phyloP scores from a whole-genome alignment of 345 rosid genomes.

The Populus nigra region DNA sequence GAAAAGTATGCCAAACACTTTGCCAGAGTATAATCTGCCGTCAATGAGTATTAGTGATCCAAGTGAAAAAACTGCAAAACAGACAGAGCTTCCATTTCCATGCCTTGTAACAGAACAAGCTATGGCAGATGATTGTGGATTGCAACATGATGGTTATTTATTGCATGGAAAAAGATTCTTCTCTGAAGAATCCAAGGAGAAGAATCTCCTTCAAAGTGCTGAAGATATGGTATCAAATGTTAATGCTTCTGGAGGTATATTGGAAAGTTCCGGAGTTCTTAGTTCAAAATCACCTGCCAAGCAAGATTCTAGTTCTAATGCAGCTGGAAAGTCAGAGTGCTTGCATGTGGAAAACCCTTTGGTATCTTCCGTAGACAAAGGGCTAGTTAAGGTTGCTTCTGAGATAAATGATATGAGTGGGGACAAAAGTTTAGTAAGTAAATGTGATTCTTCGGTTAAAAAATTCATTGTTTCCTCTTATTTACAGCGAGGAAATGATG shows the following conservation, averaged over 20 bases:
- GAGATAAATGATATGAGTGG: constrained; percentile 23
- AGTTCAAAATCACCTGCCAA: constrained; percentile 14
- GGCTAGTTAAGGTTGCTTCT: constrained; percentile 30
- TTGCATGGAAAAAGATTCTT: constrained; percentile 14
- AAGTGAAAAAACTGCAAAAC: constrained; percentile 25
- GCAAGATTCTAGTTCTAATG: constrained; percentile 26
- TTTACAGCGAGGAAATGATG: constrained; percentile 23
- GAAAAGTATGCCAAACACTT: constrained; percentile 5
- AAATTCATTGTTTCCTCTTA: constrained; percentile 4
- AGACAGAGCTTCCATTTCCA: constrained; percentile 22
- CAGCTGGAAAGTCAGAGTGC: constrained; percentile 18
- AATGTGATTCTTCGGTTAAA: constrained; percentile 4
- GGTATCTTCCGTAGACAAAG: constrained; percentile 9
- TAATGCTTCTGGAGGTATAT: constrained; percentile 11
- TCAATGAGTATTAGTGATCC: constrained; percentile 22
- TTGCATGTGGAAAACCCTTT: constrained; percentile 20
- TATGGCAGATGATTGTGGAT: constrained; percentile 17
- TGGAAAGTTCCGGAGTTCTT: constrained; percentile 13
- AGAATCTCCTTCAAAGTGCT: constrained; percentile 13
- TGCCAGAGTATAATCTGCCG: constrained; percentile 19
- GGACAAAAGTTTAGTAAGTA: constrained; percentile 16
- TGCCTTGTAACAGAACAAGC: constrained; percentile 18
- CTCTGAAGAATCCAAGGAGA: constrained; percentile 21
- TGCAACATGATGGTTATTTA: constrained; percentile 20
- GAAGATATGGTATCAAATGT: constrained; percentile 6